These are phyloP conservation scores for Podaxis rugospora DNA, from an alignment of 768 basidiomycete genomes.

Conservation along the genomic window DNA sequence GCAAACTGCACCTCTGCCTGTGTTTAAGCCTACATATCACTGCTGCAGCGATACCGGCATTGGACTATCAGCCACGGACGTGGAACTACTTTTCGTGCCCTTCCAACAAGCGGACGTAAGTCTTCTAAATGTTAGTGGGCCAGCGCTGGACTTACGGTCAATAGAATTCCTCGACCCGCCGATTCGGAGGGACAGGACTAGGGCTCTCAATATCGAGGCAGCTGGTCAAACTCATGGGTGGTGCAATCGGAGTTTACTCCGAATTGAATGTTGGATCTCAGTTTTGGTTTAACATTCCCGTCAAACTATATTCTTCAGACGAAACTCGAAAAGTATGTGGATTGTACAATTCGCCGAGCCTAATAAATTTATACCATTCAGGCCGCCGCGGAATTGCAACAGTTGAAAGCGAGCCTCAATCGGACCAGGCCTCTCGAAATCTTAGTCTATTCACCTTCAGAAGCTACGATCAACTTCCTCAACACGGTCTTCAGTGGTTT, in stretches of 20 bases:
- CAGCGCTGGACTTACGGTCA: background rate
- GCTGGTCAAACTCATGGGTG: constrained; percentile 73
- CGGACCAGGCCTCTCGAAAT: constrained; percentile 42
- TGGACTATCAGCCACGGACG: constrained; percentile 61
- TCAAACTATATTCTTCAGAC: constrained; percentile 48
- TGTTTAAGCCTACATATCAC: background rate
- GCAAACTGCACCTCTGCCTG: background rate
- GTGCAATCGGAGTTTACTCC: constrained; percentile 66
- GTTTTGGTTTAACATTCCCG: constrained; percentile 75
- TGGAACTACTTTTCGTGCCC: constrained; percentile 65
- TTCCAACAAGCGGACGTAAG: constrained; percentile 70
- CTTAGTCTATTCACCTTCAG: constrained; percentile 55
- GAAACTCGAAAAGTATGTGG: constrained; percentile 51
- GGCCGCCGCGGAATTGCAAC: constrained; percentile 43
- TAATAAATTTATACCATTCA: constrained; percentile 18
- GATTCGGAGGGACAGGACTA: constrained; percentile 75
- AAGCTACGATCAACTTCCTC: constrained; percentile 52
- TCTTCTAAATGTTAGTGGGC: background rate
- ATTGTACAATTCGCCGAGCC: background rate
- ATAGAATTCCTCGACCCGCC: constrained; percentile 66
- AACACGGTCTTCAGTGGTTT: constrained; percentile 55
- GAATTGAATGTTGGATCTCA: constrained; percentile 59
- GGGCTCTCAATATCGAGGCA: constrained; percentile 73
- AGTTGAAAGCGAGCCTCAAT: constrained; percentile 42
- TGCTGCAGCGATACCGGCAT: constrained; percentile 63